These are phyloP conservation scores for Lolium rigidum DNA, from an alignment of 176 grass and related monocot species.

Conservation along the genomic window DNA sequence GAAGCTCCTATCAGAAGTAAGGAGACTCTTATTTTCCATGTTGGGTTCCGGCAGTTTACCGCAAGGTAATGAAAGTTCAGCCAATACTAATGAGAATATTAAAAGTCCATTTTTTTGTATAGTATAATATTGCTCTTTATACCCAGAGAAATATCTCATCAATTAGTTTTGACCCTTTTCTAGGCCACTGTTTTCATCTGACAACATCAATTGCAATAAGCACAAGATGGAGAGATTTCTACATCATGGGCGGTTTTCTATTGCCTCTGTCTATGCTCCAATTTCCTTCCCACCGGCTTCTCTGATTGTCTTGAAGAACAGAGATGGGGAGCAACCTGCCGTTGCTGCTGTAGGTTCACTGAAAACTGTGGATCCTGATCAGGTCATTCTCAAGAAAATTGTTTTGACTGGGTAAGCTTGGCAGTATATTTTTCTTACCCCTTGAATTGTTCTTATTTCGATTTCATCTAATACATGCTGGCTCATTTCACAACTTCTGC, in stretches of 20 bases:
- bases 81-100: neutral
- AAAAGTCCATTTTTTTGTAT: slow-evolving; percentile 23
- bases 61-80: slow-evolving; percentile 68
- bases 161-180: slow-evolving; percentile 21
- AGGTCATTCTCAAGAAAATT: slow-evolving; percentile 93
- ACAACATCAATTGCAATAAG: slow-evolving; percentile 93
- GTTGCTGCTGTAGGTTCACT: slow-evolving; percentile 82
- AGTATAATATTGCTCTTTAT: slow-evolving; percentile 28
- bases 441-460: slow-evolving; percentile 13
- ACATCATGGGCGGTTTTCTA: slow-evolving; percentile 85
- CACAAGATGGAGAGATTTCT: slow-evolving; percentile 99
- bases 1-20: slow-evolving; percentile 93
- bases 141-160: slow-evolving; percentile 24
- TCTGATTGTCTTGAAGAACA: slow-evolving; percentile 78
- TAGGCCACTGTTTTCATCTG: slow-evolving; percentile 94
- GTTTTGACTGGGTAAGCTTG: slow-evolving; percentile 87
- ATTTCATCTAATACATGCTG: slow-evolving; percentile 6
- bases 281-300: slow-evolving; percentile 78
- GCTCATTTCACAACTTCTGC: slow-evolving; percentile 30
- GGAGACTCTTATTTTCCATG: slow-evolving; percentile 82
- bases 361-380: slow-evolving; percentile 82
- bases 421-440: slow-evolving; percentile 19
- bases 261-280: slow-evolving; percentile 89
- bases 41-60: slow-evolving; percentile 86
- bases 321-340: slow-evolving; percentile 64